Evolutionary conservation across 768 basidiomycete genomes (phyloP).

Genomic region (Zangia roseola): DNA sequence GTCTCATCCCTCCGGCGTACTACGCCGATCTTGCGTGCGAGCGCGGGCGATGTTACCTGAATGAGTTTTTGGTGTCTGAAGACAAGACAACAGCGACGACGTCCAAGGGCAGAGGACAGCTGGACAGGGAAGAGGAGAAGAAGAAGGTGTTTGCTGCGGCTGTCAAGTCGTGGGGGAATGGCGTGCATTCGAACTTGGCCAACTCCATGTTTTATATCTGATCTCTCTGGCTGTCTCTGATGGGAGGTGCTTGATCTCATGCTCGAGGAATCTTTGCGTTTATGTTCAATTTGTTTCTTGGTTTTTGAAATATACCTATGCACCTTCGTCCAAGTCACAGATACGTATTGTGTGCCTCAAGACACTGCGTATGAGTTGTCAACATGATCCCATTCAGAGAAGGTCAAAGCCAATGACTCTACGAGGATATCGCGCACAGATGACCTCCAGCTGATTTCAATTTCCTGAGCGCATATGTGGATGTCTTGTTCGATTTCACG

Average conservation of each 20-base stretch:
- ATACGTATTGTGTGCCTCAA: too few relatives aligned
- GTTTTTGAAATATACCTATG: not conserved
- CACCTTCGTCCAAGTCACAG: too few relatives aligned
- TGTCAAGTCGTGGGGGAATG: constrained; percentile 47
- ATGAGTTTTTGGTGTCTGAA: constrained; percentile 61
- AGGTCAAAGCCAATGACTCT: too few relatives aligned
- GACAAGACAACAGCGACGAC: constrained; percentile 43
- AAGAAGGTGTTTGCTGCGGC: constrained; percentile 21
- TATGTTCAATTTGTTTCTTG: not conserved
- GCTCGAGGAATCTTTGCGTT: not conserved
- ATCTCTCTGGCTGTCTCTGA: constrained; percentile 6
- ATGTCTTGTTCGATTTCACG: too few relatives aligned
- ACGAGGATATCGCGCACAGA: too few relatives aligned
- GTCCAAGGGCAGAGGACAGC: constrained; percentile 33
- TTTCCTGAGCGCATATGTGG: too few relatives aligned
- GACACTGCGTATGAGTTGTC: too few relatives aligned
- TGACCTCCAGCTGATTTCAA: too few relatives aligned
- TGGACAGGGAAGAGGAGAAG: constrained; percentile 31
- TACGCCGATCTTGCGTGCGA: constrained; percentile 85
- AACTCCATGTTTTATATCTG: constrained; percentile 78
- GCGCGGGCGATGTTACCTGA: constrained; percentile 72
- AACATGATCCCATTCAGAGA: too few relatives aligned
- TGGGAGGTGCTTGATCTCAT: not conserved
- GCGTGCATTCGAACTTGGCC: constrained; percentile 55
- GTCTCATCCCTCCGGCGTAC: constrained; percentile 75